Conservation (phyloP, 2,329 filamentous ascomycete genomes). For the Pseudovirgaria hyperparasitica region DNA sequence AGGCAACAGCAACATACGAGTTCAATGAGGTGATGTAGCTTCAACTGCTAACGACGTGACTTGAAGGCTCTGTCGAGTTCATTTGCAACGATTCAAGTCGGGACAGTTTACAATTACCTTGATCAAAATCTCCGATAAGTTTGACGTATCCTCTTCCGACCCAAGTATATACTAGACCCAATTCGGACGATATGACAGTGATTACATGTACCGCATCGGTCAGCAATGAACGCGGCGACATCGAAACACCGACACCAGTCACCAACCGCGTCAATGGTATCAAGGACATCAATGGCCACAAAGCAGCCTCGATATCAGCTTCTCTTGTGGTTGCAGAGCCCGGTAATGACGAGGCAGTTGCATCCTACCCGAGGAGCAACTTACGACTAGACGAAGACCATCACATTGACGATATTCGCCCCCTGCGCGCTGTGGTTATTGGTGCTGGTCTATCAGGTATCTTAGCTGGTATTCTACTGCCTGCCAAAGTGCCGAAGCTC, state of each 20-base stretch:
- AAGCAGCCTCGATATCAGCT: slow-evolving; percentile 14
- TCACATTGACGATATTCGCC: slow-evolving; percentile 18
- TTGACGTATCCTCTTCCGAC: too few species aligned
- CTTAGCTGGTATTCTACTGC: slow-evolving; percentile 51
- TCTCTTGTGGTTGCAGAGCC: slow-evolving; percentile 11
- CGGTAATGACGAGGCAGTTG: slow-evolving; percentile 8
- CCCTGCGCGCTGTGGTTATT: slow-evolving; percentile 43
- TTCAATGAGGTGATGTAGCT: too few species aligned
- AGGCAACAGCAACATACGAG: too few species aligned
- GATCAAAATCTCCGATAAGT: too few species aligned
- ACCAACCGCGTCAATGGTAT: slow-evolving; percentile 10
- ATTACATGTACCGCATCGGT: not conserved
- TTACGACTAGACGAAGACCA: slow-evolving; percentile 14
- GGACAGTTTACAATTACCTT: too few species aligned
- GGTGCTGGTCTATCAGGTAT: slow-evolving; percentile 53
- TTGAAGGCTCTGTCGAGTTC: too few species aligned
- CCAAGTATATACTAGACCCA: slow-evolving; percentile 1
- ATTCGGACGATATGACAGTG: slow-evolving; percentile 3
- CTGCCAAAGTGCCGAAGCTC: slow-evolving; percentile 55
- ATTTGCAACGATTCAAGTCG: too few species aligned
- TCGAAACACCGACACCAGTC: slow-evolving; percentile 7
- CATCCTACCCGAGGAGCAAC: slow-evolving; percentile 15
- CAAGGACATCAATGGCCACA: too few species aligned
- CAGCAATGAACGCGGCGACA: slow-evolving; percentile 10
- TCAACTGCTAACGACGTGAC: too few species aligned